These are phyloP conservation scores for Naganishia albida DNA, from an alignment of 1,284 basidiomycete species.

Conservation along the genomic window DNA sequence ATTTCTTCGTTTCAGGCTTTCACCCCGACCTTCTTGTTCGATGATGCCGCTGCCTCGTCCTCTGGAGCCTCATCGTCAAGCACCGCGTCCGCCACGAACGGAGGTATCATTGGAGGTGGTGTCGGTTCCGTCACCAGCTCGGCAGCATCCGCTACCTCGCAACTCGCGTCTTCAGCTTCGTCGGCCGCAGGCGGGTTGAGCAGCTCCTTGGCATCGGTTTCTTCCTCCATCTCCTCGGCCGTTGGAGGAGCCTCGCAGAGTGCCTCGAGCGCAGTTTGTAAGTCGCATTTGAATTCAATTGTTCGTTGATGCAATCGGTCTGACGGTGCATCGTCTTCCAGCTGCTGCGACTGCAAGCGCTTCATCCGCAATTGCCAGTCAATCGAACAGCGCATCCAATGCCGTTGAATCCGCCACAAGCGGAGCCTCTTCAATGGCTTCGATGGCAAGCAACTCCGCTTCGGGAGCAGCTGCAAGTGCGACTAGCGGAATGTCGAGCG, in stretches of 20 bases:
- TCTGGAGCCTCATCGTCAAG: slow-evolving; percentile 11
- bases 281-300: not conserved
- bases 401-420: slow-evolving; percentile 1
- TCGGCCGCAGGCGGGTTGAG: slow-evolving; percentile 6
- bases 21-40: slow-evolving; percentile 37
- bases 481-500: slow-evolving; percentile 17
- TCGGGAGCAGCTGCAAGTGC: slow-evolving; percentile 1
- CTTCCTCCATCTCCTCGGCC: slow-evolving; percentile 9
- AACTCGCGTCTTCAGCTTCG: slow-evolving; percentile 10
- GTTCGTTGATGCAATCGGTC: too few relatives aligned
- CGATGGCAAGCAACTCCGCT: slow-evolving; percentile 15
- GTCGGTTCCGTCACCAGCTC: slow-evolving; percentile 12
- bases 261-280: slow-evolving; percentile 13
- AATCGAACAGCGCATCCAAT: not conserved
- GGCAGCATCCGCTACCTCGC: slow-evolving; percentile 13
- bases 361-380: slow-evolving; percentile 17
- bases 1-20: slow-evolving; percentile 28
- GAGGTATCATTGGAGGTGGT: slow-evolving; percentile 31
- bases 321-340: too few relatives aligned
- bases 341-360: slow-evolving; percentile 14
- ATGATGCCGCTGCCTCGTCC: slow-evolving; percentile 21
- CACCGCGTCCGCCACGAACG: slow-evolving; percentile 1
- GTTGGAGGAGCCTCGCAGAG: slow-evolving; percentile 11
- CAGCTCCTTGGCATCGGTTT: slow-evolving; percentile 15
- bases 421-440: slow-evolving; percentile 17